phyloP scores from a whole-genome alignment of 495 filamentous ascomycete genomes.

The Hypoxylon rickii region DNA sequence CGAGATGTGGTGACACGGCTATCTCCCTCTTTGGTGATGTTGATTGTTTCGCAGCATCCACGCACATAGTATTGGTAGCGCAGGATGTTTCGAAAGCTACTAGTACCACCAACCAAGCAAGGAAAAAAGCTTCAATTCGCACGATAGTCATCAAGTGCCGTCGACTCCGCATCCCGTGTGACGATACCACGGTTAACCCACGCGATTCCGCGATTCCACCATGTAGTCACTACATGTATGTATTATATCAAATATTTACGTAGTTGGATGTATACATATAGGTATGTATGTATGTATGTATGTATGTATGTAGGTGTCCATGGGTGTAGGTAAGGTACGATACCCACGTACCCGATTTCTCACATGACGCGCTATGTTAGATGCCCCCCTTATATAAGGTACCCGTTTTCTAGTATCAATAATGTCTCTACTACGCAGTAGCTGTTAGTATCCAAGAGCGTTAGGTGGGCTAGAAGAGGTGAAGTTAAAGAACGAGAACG shows the following conservation, averaged over 20 bases:
- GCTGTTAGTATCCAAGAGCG: too few species aligned
- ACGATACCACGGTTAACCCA: conserved; percentile 5
- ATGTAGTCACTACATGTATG: too few species aligned
- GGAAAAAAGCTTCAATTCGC: conserved; percentile 5
- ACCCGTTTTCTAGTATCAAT: not conserved
- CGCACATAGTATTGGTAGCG: too few species aligned
- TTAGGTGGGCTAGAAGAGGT: not conserved
- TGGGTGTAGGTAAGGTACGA: too few species aligned
- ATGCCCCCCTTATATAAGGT: not conserved
- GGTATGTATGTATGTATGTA: not conserved
- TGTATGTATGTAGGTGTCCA: too few species aligned
- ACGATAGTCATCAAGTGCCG: conserved; percentile 8
- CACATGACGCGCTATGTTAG: conserved; percentile 12
- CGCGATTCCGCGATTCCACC: too few species aligned
- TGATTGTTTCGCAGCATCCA: conserved; percentile 25
- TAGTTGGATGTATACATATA: too few species aligned
- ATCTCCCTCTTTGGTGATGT: too few species aligned
- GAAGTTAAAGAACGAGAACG: conserved; percentile 11
- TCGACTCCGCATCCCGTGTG: conserved; percentile 14
- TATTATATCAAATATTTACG: too few species aligned
- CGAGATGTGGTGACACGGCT: conserved; percentile 16
- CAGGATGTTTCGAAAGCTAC: too few species aligned
- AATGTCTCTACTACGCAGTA: not conserved
- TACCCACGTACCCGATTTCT: not conserved
- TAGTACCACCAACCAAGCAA: too few species aligned